Evolutionary conservation across 2,329 filamentous ascomycete species (phyloP).

Genomic region (Pseudocercospora eumusae): DNA sequence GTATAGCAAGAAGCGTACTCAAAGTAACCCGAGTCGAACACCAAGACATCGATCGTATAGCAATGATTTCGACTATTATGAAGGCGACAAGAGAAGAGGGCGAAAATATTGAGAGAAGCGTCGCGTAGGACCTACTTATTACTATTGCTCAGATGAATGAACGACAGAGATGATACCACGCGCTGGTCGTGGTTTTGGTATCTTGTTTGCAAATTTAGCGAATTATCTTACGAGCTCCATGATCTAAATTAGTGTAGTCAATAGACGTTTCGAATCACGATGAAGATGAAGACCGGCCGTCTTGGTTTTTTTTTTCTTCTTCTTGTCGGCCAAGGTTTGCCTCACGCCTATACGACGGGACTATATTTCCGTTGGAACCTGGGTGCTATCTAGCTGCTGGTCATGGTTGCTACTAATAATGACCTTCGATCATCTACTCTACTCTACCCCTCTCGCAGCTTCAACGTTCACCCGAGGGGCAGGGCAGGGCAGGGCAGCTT

Average conservation of each 20-base stretch:
- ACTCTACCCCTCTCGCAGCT: neutral
- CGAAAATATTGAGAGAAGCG: conserved; percentile 25
- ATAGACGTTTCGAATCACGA: neutral
- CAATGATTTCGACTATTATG: conserved; percentile 25
- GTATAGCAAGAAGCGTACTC: conserved; percentile 40
- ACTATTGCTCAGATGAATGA: conserved; percentile 5
- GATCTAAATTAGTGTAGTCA: conserved; percentile 3
- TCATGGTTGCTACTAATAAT: neutral
- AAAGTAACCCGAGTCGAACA: conserved; percentile 24
- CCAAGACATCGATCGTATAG: conserved; percentile 23
- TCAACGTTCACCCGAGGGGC: neutral
- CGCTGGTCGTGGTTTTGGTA: conserved; percentile 19
- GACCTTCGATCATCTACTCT: neutral
- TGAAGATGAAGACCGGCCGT: neutral
- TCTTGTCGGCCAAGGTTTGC: too few species aligned
- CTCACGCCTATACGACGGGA: neutral
- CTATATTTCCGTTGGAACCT: neutral
- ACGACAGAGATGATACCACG: neutral
- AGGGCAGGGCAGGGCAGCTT: neutral
- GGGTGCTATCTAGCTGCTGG: neutral
- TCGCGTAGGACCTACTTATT: neutral
- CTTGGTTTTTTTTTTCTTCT: neutral
- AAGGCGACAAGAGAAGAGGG: conserved; percentile 27
- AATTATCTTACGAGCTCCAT: neutral
- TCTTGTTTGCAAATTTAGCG: neutral